Base-by-base conservation (phyloP, 148 eudicot species). In the Camellia japonica region DNA sequence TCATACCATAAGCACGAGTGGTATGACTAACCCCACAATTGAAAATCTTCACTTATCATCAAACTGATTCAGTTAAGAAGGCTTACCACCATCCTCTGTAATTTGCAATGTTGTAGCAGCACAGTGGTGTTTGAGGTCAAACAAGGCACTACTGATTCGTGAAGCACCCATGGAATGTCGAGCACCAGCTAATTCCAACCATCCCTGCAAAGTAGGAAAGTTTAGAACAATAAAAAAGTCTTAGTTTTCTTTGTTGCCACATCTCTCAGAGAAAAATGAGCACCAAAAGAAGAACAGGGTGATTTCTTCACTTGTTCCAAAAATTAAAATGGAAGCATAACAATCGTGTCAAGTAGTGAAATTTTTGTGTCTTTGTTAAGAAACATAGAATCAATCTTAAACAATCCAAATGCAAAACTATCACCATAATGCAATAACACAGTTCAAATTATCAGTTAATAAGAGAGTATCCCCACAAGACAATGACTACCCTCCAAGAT, bases 81-180 rank as follows among this genome's bases (percentile, higher is more conserved):
- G 54, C 41, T 67, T 89, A 92, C 97, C 97, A 83, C 80, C 85
- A 69, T 66, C 80, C 11, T 75, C 38, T 19, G 76, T 52, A 56
- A 94, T 86, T 87, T 86, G 85, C 82, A 94, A 77, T 62, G 81
- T 80, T 6, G 97, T 95, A 63, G 93, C 88, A 82, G 98, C 97
- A 82, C 68, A 14, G 80, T 95, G 96, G 77, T 84, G 76, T 79
- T 95, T 93, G 78, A 91, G 96, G 85, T 90, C 90, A 74, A 95
- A 86, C 81, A 91, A 84, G 58, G 85, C 86, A 70, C 88, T 86
- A 80, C 82, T 91, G 77, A 95, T 85, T 19, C 98, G 98, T 68
- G 91, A 87, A 82, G 90, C 84, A 78, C 98, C 98, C 97, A 93
- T 90, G 11, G 97, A 91, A 81, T 94, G 89, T 55, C 97, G 93